A percentile compares a stretch with the other conserved stretches of the same genome.
These are phyloP conservation scores for Beauveria caledonica DNA, from an alignment of 2,329 filamentous ascomycete species.

Conservation along the genomic window DNA sequence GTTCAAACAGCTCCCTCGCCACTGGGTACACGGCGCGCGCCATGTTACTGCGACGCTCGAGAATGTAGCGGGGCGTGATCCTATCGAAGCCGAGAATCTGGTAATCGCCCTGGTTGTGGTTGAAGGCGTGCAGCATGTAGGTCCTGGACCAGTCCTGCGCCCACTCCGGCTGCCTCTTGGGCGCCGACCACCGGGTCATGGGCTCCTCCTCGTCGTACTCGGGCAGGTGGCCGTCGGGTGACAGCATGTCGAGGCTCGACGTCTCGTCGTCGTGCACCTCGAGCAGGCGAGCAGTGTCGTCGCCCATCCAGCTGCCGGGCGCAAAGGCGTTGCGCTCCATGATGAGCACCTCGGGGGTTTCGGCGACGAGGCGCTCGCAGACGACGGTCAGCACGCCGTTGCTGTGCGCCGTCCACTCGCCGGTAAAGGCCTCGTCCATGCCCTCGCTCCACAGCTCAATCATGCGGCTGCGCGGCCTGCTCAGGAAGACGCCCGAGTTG, in stretches of 20 bases:
- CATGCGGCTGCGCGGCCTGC: neutral
- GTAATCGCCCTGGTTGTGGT: slow-evolving; percentile 4
- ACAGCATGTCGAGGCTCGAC: neutral
- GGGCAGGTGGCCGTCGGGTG: neutral
- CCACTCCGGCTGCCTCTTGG: slow-evolving; percentile 6
- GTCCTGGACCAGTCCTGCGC: slow-evolving; percentile 10
- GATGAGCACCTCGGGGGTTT: slow-evolving; percentile 15
- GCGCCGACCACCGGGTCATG: neutral
- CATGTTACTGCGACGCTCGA: slow-evolving; percentile 15
- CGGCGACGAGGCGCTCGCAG: slow-evolving; percentile 38
- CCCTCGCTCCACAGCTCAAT: neutral
- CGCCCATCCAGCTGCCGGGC: slow-evolving; percentile 12
- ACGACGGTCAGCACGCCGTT: slow-evolving; percentile 16
- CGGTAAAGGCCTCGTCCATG: slow-evolving; percentile 18
- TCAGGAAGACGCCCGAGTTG: slow-evolving; percentile 15
- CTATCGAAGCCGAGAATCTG: slow-evolving; percentile 1
- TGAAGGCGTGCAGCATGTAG: slow-evolving; percentile 15
- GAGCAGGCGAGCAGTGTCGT: slow-evolving; percentile 8
- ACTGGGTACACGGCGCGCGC: slow-evolving; percentile 15
- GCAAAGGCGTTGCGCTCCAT: slow-evolving; percentile 17
- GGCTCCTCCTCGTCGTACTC: neutral
- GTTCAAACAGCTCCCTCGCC: slow-evolving; percentile 14
- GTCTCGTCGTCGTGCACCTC: slow-evolving; percentile 10
- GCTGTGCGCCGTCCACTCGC: slow-evolving; percentile 18
- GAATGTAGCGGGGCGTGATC: slow-evolving; percentile 15